phyloP scores from a whole-genome alignment of 1,284 basidiomycete genomes.

The Jaminaea rosea region DNA sequence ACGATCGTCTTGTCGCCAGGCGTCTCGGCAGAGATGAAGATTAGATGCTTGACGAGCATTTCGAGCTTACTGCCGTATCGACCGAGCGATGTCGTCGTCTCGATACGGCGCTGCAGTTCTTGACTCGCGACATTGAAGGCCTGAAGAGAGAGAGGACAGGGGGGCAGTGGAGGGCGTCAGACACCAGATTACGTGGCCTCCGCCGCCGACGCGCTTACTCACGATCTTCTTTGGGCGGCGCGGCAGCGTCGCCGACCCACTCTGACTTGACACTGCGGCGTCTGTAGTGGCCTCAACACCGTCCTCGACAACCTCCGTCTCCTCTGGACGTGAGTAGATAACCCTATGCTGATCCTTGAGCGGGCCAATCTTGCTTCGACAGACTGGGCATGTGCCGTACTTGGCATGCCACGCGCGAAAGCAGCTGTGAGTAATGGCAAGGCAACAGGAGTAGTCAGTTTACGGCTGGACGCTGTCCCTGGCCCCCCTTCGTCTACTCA shows the following conservation, averaged over 20 bases:
- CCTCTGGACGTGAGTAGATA: conserved; percentile 16
- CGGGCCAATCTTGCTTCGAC: background rate
- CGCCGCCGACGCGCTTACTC: too few relatives aligned
- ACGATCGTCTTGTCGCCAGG: conserved; percentile 36
- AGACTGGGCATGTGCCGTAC: conserved; percentile 17
- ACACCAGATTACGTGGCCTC: too few relatives aligned
- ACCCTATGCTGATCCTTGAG: conserved; percentile 35
- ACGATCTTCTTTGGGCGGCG: too few relatives aligned
- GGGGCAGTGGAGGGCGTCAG: background rate
- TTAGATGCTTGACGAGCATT: conserved; percentile 26
- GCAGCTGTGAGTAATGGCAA: too few relatives aligned
- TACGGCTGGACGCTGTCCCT: too few relatives aligned
- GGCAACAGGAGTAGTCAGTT: too few relatives aligned
- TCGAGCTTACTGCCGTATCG: conserved; percentile 41
- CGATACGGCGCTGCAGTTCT: conserved; percentile 14
- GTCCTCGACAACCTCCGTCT: background rate
- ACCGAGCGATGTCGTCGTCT: conserved; percentile 16
- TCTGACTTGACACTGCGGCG: background rate
- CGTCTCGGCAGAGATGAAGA: conserved; percentile 10
- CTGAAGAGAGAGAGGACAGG: conserved; percentile 1
- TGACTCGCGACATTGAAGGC: too few relatives aligned
- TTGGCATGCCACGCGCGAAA: conserved; percentile 35
- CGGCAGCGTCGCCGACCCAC: too few relatives aligned
- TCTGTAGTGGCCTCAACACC: background rate
- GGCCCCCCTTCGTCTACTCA: too few relatives aligned